Base-by-base conservation (phyloP, 768 basidiomycete species). In the Gautieria morchelliformis region DNA sequence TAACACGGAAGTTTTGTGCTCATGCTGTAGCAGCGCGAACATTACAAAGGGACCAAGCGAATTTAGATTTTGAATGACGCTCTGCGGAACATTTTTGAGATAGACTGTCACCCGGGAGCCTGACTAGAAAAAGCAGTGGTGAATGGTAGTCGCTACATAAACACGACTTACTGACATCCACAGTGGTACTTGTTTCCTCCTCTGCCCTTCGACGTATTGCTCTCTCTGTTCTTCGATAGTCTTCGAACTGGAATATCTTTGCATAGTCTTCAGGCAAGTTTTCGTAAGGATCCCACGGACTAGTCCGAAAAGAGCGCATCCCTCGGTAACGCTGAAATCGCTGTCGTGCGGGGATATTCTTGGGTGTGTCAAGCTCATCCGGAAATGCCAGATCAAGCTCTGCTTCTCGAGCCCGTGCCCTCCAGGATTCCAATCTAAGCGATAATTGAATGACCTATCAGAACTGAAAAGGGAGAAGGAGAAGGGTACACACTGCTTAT, bases 261-360 rank as follows among this genome's bases (percentile, higher is more conserved):
- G 87, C 92, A 65, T 98, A 98, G 67, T 99, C 93, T 51, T 85
- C 72, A 12, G 95, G 95, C 11, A 99, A 75, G 65, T 94, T 94
- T 71, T 99, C 95, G 64, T 87, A 97, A 8, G 95, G 85, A 68
- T 98, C 96, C 96, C 95, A 99, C 39, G 90, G 91, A 67, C 90
- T 93, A 6, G 95, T 98, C 39, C 95, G 76, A 78, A 99, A 90
- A 14, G 89, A 93, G 48, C 84, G 83, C 71, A 99, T 69, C 8
- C 95, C 95, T 58, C 95, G 84, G 68, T 84, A 99, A 49, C 94
- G 81, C 64, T 92, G 90, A 73, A 98, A 98, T 11, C 96, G 82
- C 10, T 78, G 78, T 17, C 80, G 75, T 3, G 94, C 94, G 1
- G 89, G 72, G 10, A 85, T 72, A 57, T 97, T 88, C 61, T 83